Conservation (phyloP, 495 filamentous ascomycete species). For the Hyaloscypha variabilis region DNA sequence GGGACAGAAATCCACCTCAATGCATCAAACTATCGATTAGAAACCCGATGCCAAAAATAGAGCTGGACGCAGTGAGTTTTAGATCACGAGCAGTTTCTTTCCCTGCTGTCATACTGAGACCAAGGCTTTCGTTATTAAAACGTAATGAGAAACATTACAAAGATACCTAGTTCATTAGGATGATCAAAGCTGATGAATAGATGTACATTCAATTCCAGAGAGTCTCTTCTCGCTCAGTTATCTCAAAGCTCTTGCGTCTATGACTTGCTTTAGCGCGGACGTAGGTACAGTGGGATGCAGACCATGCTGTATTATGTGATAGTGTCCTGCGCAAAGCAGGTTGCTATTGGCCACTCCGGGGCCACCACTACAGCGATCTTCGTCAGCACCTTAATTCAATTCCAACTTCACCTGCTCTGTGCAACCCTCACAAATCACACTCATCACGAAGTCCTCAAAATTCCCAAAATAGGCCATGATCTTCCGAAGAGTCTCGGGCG, state of each 20-base stretch:
- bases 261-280: no score
- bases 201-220: not conserved
- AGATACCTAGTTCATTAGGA: not conserved
- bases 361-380: not conserved
- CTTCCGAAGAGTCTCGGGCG: not conserved
- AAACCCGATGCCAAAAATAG: constrained; percentile 32
- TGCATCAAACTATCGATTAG: constrained; percentile 27
- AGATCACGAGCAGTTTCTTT: constrained; percentile 34
- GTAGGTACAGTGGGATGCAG: no score
- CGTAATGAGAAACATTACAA: not conserved
- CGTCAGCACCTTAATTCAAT: not conserved
- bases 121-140: not conserved
- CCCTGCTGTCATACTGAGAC: constrained; percentile 34
- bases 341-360: no score
- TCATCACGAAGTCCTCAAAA: not conserved
- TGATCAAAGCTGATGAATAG: not conserved
- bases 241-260: no score
- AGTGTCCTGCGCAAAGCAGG: no score
- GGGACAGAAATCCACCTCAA: constrained; percentile 36
- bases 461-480: not conserved
- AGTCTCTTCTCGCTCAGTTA: not conserved
- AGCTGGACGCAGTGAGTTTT: constrained; percentile 17
- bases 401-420: not conserved
- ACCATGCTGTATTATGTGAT: no score
- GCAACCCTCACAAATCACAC: not conserved